Base-by-base conservation (phyloP, 2,329 filamentous ascomycete species). In the Xenoacremonium recifei region DNA sequence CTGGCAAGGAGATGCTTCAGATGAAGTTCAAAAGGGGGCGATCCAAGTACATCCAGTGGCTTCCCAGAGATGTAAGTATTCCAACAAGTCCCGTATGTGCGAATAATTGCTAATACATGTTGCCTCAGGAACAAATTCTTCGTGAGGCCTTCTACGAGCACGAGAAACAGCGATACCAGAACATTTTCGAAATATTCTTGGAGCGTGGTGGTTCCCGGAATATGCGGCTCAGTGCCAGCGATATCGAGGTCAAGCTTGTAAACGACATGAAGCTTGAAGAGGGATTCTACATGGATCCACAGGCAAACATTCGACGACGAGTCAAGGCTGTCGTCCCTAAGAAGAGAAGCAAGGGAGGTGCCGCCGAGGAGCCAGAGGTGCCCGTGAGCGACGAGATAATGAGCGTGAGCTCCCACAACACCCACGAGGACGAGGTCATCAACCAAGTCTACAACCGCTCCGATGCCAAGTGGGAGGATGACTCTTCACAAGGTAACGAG, bases 11-110 rank as follows among this genome's bases (percentile, higher is more conserved):
- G 36, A 69, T 70, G 37, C 64, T 80, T 4, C 77, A 81, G 51
- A 80, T 81, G 77, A 76, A 73, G 54, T 67, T 78, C 30, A 71
- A 71, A 11, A 69, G 77, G 6, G 70, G 70, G 3, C 70, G 77
- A 16, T 61, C 71, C 40, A 74, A 71, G 47, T 72, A 73, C 39
- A 64, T 70, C 11, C 57, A 69, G 2, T 80, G 76, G 76, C 67
- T 73, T 2, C 48, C 61, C 9, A 56, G 52, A 46, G 77, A 80
- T 62, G 77, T 79, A 60, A 69, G 76, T 62, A 21, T 19, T 20
- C 16, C 31, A 12, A 12, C 11, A 17, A 9, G 4, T 16, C 3
- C 13, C 13, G 16, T 32, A 32, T 17, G 9, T 25, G 19, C n/a
- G 6, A 17, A 17, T 27, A 9, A 20, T 34, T 20, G 18, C 53